A percentile compares a stretch with the other conserved stretches of the same genome.
Conservation (phyloP, 1,139 yeast genomes). For the Pichia sp. region DNA sequence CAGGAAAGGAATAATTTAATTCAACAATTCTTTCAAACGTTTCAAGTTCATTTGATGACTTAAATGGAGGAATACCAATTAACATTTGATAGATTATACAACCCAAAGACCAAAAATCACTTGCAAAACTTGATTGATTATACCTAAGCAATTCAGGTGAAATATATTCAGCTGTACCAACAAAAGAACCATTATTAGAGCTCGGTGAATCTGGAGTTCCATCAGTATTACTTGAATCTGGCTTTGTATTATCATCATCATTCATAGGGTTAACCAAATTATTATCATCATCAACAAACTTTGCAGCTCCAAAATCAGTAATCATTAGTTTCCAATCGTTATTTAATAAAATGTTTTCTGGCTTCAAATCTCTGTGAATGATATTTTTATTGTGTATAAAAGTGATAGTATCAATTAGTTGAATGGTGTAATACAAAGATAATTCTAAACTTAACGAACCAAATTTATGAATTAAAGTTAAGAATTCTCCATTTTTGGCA, state of each 20-base stretch:
- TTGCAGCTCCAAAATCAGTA: slow-evolving; percentile 79
- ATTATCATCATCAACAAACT: slow-evolving; percentile 20
- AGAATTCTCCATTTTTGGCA: slow-evolving; percentile 88
- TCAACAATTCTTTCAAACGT: slow-evolving; percentile 65
- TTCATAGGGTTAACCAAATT: not conserved
- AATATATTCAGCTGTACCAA: slow-evolving; percentile 70
- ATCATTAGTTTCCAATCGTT: slow-evolving; percentile 61
- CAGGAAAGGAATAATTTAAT: slow-evolving; percentile 57
- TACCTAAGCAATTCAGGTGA: slow-evolving; percentile 67
- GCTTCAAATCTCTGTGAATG: slow-evolving; percentile 74
- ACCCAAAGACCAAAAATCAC: slow-evolving; percentile 80
- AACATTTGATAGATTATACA: slow-evolving; percentile 71
- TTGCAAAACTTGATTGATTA: slow-evolving; percentile 66
- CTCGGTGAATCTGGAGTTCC: slow-evolving; percentile 34
- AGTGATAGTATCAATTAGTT: slow-evolving; percentile 55
- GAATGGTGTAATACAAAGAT: slow-evolving; percentile 63
- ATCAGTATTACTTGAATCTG: not conserved
- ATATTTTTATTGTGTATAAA: slow-evolving; percentile 72
- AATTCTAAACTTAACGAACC: slow-evolving; percentile 76
- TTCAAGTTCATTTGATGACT: slow-evolving; percentile 67
- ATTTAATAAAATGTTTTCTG: slow-evolving; percentile 66
- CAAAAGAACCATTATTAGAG: slow-evolving; percentile 48
- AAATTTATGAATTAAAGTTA: slow-evolving; percentile 68
- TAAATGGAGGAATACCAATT: slow-evolving; percentile 74
- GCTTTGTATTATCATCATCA: not conserved